phyloP scores from a whole-genome alignment of 2,329 filamentous ascomycete genomes.

The Aspergillus bombycis region DNA sequence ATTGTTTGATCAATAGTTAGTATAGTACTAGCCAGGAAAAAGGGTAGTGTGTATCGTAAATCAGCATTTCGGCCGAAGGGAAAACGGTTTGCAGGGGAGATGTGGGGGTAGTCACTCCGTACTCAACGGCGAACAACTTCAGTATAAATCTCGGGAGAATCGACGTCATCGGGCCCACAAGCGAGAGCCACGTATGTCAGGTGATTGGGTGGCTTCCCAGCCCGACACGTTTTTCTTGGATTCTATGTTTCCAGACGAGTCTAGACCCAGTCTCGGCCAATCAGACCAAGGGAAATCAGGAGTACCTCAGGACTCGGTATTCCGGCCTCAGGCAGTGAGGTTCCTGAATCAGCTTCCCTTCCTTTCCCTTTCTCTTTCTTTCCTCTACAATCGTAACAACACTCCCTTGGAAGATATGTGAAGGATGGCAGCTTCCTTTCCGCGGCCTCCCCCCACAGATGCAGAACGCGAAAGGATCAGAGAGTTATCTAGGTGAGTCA shows the following conservation, averaged over 20 bases:
- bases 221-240: background rate
- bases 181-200: too few relatives aligned
- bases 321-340: background rate
- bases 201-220: background rate
- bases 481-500: constrained; percentile 19
- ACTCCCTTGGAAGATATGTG: background rate
- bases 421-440: constrained; percentile 16
- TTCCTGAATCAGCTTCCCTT: background rate
- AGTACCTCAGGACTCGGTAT: too few relatives aligned
- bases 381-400: background rate
- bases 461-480: constrained; percentile 22
- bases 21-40: too few relatives aligned
- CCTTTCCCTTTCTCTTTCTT: background rate
- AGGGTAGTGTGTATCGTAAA: too few relatives aligned
- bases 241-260: background rate
- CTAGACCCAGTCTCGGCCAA: too few relatives aligned
- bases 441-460: constrained; percentile 10
- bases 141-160: too few relatives aligned
- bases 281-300: background rate
- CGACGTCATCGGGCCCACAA: too few relatives aligned
- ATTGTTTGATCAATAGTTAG: too few relatives aligned
- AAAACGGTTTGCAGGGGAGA: too few relatives aligned
- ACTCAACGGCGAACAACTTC: too few relatives aligned
- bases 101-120: too few relatives aligned
- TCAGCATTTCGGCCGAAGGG: too few relatives aligned